Base-by-base conservation (phyloP, 805 yeast genomes). In the Saccharomycopsis malanga region DNA sequence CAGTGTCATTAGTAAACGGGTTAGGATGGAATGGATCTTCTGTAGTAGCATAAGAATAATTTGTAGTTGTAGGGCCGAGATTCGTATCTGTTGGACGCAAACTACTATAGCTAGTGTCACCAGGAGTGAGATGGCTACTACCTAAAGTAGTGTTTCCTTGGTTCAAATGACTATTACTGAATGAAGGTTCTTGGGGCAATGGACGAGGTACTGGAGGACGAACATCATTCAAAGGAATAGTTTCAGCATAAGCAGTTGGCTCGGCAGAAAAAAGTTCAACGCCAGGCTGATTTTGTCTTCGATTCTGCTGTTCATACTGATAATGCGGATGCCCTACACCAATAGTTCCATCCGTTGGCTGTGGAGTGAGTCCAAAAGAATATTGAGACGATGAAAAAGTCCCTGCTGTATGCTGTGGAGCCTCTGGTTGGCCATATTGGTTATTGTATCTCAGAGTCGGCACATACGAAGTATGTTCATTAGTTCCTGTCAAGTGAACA, bases 11-110 rank as follows among this genome's bases (percentile, higher is more conserved):
- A 15, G 10, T 24, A 43, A 43, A 43, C 12, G 46, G 46, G 22
- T 43, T 25, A 6, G 7, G 34, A 3, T 43, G 32, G 34, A 43
- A 43, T 4, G 46, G 46, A 25, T 43, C 40, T 17, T 42, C 30
- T 14, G 38, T 18, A 15, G 12, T 9, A 25, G 12, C 6, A 23
- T 27, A 22, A 38, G 14, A 12, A 23, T 15, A 5, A n/a, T 12
- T 36, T 34, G 14, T 7, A 12, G 18, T 34, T 6, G 37, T 27
- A 27, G 7, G 30, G 5, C 18, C 9, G 17, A 10, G 15, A n/a
- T 18, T n/a, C 6, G 36, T 32, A 7, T 7, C 18, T 6, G 6
- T 32, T 12, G 36, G 12, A n/a, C 15, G 18, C 36, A 32, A 32
- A n/a, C 6, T 32, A n/a, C 15, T 18, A 6, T 10, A n/a, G 12